A percentile compares a stretch with the other conserved stretches of the same genome.
Conservation (phyloP, 352 stramenopile genomes). For the Pythium oligandrum region DNA sequence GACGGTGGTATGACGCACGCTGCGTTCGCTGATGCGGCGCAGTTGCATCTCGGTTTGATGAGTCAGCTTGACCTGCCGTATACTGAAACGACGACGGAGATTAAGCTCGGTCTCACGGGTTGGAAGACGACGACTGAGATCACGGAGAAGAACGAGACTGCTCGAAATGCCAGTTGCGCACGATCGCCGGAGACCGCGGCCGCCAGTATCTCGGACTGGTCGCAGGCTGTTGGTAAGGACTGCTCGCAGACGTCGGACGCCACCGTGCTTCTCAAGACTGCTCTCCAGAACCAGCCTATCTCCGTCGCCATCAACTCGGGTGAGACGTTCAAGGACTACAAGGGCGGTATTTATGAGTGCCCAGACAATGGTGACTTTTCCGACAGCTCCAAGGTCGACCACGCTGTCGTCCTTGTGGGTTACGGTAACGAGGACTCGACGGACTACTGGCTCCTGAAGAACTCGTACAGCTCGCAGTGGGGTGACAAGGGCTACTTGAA, state of each 20-base stretch:
- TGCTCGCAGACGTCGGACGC: slow-evolving; percentile 49
- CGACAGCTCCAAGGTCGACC: slow-evolving; percentile 55
- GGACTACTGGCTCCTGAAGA: slow-evolving; percentile 81
- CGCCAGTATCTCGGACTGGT: slow-evolving; percentile 63
- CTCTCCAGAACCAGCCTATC: slow-evolving; percentile 65
- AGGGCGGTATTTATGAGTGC: slow-evolving; percentile 65
- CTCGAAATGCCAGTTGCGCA: slow-evolving; percentile 35
- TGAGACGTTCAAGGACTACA: slow-evolving; percentile 78
- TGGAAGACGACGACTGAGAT: slow-evolving; percentile 15
- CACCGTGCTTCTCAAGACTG: slow-evolving; percentile 56
- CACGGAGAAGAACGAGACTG: slow-evolving; percentile 9
- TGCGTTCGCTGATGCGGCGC: slow-evolving; percentile 56
- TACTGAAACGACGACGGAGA: slow-evolving; percentile 43
- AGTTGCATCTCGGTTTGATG: slow-evolving; percentile 43
- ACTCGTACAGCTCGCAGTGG: slow-evolving; percentile 74
- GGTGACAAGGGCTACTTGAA: slow-evolving; percentile 64
- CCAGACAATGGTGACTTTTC: slow-evolving; percentile 66
- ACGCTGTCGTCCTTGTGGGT: slow-evolving; percentile 70
- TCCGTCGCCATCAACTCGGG: slow-evolving; percentile 77
- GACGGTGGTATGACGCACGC: slow-evolving; percentile 74
- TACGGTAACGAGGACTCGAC: slow-evolving; percentile 41
- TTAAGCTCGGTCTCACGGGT: slow-evolving; percentile 23
- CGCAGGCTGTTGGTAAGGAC: slow-evolving; percentile 55
- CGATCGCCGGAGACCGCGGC: slow-evolving; percentile 32
- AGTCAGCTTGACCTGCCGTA: slow-evolving; percentile 66